Base-by-base conservation (phyloP, 208 protist species). In the Trypanosoma grayi region DNA sequence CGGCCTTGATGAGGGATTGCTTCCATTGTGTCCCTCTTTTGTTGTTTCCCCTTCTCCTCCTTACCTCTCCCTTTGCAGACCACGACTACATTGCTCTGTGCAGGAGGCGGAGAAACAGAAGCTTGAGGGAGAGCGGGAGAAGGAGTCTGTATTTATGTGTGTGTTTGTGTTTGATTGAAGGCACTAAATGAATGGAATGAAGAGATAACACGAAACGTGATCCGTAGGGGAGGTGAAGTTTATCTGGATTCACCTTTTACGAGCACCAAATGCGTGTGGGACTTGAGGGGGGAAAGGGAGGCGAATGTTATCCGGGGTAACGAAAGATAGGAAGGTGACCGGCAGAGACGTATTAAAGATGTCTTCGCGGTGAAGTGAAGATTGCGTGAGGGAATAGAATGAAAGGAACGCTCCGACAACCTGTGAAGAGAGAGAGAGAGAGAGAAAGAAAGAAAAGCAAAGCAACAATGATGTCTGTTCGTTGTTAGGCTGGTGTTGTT, bases 181-280 rank as follows among this genome's bases (percentile, higher is more conserved):
- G 16, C 16, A 47, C 4, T 3, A 60, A 58, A 69, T 31, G 45
- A 70, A 16, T 47, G 58, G 58, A 54, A 70, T 44, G 46, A 62
- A 70, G 50, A 69, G 65, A 60, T 63, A 56, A 65, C 56, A 73
- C 20, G 56, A 6, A 75, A 73, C n/a, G n/a, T n/a, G n/a, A n/a
- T n/a, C n/a, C n/a, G n/a, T n/a, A n/a, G n/a, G n/a, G n/a, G n/a
- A n/a, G n/a, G n/a, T n/a, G n/a, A n/a, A n/a, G n/a, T n/a, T n/a
- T n/a, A n/a, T n/a, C n/a, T n/a, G n/a, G n/a, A n/a, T n/a, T n/a
- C n/a, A n/a, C n/a, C n/a, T n/a, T n/a, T n/a, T n/a, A n/a, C n/a
- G n/a, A n/a, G n/a, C n/a, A n/a, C n/a, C n/a, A n/a, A n/a, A n/a
- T n/a, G n/a, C n/a, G n/a, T n/a, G n/a, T n/a, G n/a, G n/a, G n/a